Conservation (phyloP, 164 flowering plant species). For the Platanus orientalis region DNA sequence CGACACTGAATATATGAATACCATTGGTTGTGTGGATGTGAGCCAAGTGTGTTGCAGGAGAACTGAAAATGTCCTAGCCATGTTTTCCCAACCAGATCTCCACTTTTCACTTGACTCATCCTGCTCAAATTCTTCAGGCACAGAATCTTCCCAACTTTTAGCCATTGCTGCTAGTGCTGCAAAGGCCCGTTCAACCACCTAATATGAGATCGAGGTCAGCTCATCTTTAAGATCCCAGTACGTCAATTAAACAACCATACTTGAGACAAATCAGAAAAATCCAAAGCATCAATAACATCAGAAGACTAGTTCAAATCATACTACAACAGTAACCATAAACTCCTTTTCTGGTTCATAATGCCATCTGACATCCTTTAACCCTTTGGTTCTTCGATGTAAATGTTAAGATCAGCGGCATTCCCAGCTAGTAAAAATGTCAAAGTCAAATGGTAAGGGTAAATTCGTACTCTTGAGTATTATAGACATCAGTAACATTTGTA, state of each 20-base stretch:
- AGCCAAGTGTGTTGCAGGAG: conserved; percentile 75
- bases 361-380: no score
- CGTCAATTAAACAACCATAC: not conserved
- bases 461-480: no score
- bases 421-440: no score
- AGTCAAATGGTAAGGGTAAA: no score
- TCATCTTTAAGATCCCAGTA: conserved; percentile 2
- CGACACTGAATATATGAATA: conserved; percentile 13
- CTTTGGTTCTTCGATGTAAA: no score
- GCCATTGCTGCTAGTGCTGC: conserved; percentile 64
- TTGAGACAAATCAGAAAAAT: not conserved
- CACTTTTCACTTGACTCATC: conserved; percentile 31
- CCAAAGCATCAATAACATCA: not conserved
- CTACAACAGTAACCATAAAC: not conserved
- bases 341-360: not conserved
- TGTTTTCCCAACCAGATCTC: conserved; percentile 38
- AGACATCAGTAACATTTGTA: no score
- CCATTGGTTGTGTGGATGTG: conserved; percentile 26
- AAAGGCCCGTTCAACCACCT: conserved; percentile 71
- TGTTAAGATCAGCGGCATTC: no score
- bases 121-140: conserved; percentile 45
- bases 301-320: not conserved
- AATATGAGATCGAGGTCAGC: conserved; percentile 1
- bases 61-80: conserved; percentile 45
- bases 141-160: conserved; percentile 51